Evolutionary conservation across 345 rosid species (phyloP).

Genomic region (Citropsis articulata): DNA sequence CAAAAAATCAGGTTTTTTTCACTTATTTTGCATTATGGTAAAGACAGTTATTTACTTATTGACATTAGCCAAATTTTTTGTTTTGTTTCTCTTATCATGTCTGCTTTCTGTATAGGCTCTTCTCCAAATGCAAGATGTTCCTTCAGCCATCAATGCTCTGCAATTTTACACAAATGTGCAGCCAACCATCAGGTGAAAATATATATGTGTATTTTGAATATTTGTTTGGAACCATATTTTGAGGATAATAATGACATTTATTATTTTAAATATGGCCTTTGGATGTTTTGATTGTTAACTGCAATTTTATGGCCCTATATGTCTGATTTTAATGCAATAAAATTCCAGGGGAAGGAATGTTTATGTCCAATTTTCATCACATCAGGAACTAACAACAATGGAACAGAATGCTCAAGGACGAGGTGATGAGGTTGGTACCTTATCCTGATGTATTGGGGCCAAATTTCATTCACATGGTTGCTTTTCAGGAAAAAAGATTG

Average conservation of each 20-base stretch:
- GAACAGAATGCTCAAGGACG: conserved; percentile 92
- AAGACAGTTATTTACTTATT: not conserved
- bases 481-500: not conserved
- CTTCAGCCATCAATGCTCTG: conserved; percentile 79
- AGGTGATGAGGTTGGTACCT: conserved; percentile 85
- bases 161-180: conserved; percentile 80
- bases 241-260: not conserved
- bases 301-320: not conserved
- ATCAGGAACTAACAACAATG: conserved; percentile 92
- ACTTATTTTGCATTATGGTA: conserved; percentile 4
- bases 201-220: not conserved
- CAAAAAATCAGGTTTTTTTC: conserved; percentile 90
- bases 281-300: not conserved
- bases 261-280: not conserved
- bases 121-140: conserved; percentile 94
- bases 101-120: conserved; percentile 62
- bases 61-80: not conserved
- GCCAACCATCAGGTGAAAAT: conserved; percentile 71
- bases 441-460: not conserved
- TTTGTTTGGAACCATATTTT: not conserved
- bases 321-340: not conserved
- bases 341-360: conserved; percentile 88
- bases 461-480: conserved; percentile 1
- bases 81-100: conserved; percentile 5
- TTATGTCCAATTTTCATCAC: conserved; percentile 96